Base-by-base conservation (phyloP, 1,284 basidiomycete species). In the Porogramme epimiltina region DNA sequence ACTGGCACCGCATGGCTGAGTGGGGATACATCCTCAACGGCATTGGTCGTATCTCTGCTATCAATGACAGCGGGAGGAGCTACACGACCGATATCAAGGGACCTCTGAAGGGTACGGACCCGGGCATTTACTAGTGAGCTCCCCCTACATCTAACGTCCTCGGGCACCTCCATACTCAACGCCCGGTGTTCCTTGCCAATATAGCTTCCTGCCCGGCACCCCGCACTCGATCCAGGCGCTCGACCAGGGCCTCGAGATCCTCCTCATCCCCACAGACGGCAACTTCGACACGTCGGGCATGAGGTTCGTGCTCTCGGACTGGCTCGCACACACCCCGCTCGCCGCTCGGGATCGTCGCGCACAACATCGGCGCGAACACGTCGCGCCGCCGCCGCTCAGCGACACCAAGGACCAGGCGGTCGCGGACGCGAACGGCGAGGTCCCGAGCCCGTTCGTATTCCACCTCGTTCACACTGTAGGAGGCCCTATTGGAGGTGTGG, bases 1-100 rank as follows among this genome's bases (percentile, higher is more conserved):
- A 66, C 45, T 66, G 65, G 65, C 65, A 66, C 49, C 63, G 65
- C 33, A 54, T 66, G n/a, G 63, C 63, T 13, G 65, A 66, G 52
- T 66, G 65, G 65, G 65, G 65, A 1, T 62, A 62, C 48, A 56
- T 66, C 42, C 57, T 63, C 37, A 62, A 62, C 49, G 65, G 65
- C 24, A 63, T 58, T 18, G 65, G 64, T 15, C 62, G 63, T 18
- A 57, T 66, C 49, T 55, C 65, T 28, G 62, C 62, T 19, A 58
- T 66, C 40, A 63, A 66, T 47, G 62, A 62, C 28, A 55, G 42
- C 25, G 65, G 65, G 13, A 53, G 52, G 31, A 63, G 51, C 43
- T 62, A 58, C 51, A 64, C 61, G 34, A 56, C 59, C 13, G 65
- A 66, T 51, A 51, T 65, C 47, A 54, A 60, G 34, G 64, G 64